These are phyloP conservation scores for Cryoendolithus antarcticus DNA, from an alignment of 2,329 filamentous ascomycete genomes.

Conservation along the genomic window DNA sequence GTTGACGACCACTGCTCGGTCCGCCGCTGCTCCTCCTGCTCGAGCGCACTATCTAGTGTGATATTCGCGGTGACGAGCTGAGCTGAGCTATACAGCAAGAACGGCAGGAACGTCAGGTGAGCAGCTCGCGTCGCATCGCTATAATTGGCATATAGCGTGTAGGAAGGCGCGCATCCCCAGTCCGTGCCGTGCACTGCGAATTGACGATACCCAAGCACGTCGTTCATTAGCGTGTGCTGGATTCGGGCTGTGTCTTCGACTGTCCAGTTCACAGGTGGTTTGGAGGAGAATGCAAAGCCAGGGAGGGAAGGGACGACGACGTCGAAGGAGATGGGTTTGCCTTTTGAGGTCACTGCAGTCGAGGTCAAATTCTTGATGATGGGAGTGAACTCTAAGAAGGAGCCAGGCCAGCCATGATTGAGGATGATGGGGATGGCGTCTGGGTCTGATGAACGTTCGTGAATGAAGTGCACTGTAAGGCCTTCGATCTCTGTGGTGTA, in stretches of 20 bases:
- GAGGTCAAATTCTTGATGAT: slow-evolving; percentile 20
- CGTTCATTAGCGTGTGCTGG: slow-evolving; percentile 24
- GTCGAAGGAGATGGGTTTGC: slow-evolving; percentile 33
- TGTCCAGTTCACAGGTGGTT: slow-evolving; percentile 18
- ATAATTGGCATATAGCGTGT: neutral
- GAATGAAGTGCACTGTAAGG: slow-evolving; percentile 21
- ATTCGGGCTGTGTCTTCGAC: slow-evolving; percentile 21
- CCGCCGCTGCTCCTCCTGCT: neutral
- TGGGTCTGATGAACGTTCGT: slow-evolving; percentile 18
- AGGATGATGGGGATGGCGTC: slow-evolving; percentile 27
- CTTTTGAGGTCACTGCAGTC: slow-evolving; percentile 15
- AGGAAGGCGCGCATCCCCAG: slow-evolving; percentile 14
- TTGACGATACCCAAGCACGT: slow-evolving; percentile 22
- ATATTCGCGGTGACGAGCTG: too few relatives aligned
- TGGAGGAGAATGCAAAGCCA: slow-evolving; percentile 34
- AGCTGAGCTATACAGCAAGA: too few relatives aligned
- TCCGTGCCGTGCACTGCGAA: slow-evolving; percentile 25
- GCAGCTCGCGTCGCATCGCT: neutral
- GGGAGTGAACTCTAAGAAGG: slow-evolving; percentile 28
- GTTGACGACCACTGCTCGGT: neutral
- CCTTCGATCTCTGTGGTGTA: slow-evolving; percentile 20
- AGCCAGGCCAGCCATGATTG: slow-evolving; percentile 30
- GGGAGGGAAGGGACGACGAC: slow-evolving; percentile 45
- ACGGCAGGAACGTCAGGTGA: neutral
- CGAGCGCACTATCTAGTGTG: too few relatives aligned